Evolutionary conservation across 805 yeast genomes (phyloP), one percentile per base, ranked within the genome.

Genomic region (Pichia thaimueangensis): DNA sequence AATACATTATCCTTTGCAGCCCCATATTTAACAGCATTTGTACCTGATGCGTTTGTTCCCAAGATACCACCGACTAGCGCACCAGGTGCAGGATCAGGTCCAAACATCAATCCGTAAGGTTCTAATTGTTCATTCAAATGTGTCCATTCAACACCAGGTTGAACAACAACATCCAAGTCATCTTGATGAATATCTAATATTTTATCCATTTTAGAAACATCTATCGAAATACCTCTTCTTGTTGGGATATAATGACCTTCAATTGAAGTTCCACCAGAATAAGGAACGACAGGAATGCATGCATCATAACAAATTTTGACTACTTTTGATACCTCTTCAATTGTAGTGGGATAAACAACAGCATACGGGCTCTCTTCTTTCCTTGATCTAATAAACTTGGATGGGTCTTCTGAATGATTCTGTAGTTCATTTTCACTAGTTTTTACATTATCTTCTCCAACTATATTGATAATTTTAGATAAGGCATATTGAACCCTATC

Each of bases 131-230:
- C 81, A 51, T 77, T 78, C 44, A 84, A 62, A 30, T 76, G 78
- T 60, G 74, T 80, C 89, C 93, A 84, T 6, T 81, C 85, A 13
- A 84, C 79, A 28, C 91, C 87, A 0, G 88, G 86, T 54, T 85
- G 86, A n/a, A 85, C 86, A 12, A 70, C 75, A 12, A 80, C 75
- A 56, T 85, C 93, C 52, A 83, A 61, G 59, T 84, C 93, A 20
- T 73, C 67, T 31, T 71, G 72, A 54, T 83, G 76, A 28, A 85
- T 57, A 25, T 67, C 65, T 1, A 84, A 24, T 12, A 85, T 70
- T 39, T 70, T 59, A 59, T 80, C 70, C 84, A 85, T 74, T 34
- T 69, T 62, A n/a, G 78, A 69, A 31, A 82, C 55, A 55, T 83
- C 89, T 21, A 82, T 49, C 21, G 74, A 68, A 6, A 82, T 66